A percentile compares a stretch with the other conserved stretches of the same genome.
Conservation (phyloP, 2,329 filamentous ascomycete species). For the Microsporum audouinii region DNA sequence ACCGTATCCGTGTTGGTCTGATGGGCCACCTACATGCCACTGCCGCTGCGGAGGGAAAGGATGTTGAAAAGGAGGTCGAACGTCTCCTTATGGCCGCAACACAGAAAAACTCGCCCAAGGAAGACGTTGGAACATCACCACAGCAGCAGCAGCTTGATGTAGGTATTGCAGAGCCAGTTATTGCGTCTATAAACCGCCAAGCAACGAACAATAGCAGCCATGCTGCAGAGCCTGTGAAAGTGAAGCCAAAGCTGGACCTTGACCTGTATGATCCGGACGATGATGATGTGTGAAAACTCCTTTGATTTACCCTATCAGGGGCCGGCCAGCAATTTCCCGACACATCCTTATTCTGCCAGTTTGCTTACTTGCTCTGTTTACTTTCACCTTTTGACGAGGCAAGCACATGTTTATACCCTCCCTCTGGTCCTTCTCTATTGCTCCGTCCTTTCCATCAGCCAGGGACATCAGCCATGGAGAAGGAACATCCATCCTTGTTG, state of each 20-base stretch:
- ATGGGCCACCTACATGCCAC: slow-evolving; percentile 36
- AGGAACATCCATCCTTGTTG: neutral
- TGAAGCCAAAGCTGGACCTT: slow-evolving; percentile 33
- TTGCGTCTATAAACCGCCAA: slow-evolving; percentile 13
- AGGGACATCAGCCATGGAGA: neutral
- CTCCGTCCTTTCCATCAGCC: neutral
- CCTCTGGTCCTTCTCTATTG: neutral
- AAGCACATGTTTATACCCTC: neutral
- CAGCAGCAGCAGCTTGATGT: neutral
- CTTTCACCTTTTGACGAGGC: neutral
- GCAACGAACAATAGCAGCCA: slow-evolving; percentile 14
- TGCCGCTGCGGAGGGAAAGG: slow-evolving; percentile 44
- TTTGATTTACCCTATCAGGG: neutral
- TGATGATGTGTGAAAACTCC: slow-evolving; percentile 24
- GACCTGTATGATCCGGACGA: slow-evolving; percentile 37
- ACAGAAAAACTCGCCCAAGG: slow-evolving; percentile 7
- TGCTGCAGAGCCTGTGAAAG: slow-evolving; percentile 18
- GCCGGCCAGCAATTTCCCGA: neutral
- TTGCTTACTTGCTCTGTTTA: neutral
- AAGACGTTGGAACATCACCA: neutral
- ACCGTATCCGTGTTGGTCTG: slow-evolving; percentile 35
- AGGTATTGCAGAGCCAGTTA: neutral
- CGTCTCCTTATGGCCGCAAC: slow-evolving; percentile 44
- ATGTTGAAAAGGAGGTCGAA: slow-evolving; percentile 43
- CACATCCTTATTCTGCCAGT: neutral